phyloP scores from a whole-genome alignment of 352 stramenopile species.

The Thraustotheca clavata region DNA sequence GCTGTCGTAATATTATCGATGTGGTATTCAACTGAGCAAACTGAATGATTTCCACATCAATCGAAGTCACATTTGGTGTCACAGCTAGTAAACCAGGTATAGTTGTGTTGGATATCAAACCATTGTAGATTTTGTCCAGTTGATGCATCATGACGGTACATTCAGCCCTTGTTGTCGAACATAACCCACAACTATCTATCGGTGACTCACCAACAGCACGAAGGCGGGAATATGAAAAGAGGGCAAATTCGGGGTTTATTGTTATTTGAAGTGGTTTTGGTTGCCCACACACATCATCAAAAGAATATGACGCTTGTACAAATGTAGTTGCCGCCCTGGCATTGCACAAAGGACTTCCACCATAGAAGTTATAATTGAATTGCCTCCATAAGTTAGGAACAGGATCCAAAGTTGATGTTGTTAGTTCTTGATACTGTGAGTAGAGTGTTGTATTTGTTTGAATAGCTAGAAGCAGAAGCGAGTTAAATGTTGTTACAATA shows the following conservation, averaged over 20 bases:
- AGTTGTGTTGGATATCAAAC: background rate
- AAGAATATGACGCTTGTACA: constrained; percentile 1
- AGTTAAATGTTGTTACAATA: background rate
- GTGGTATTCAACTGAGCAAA: background rate
- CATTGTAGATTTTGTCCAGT: background rate
- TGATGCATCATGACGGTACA: background rate
- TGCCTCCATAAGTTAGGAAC: background rate
- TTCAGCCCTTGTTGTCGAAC: background rate
- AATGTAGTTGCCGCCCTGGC: background rate
- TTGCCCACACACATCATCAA: background rate
- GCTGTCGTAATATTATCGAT: background rate
- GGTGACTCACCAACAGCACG: background rate
- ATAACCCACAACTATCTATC: background rate
- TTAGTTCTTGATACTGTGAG: background rate
- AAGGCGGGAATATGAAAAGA: background rate
- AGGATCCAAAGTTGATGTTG: background rate
- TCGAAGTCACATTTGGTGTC: background rate
- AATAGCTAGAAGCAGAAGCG: background rate
- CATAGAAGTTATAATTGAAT: background rate
- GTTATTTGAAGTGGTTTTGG: background rate
- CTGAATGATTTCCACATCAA: background rate
- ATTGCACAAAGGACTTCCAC: background rate
- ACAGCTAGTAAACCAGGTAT: background rate
- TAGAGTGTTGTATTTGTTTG: background rate
- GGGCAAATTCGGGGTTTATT: background rate